phyloP scores from a whole-genome alignment of 495 filamentous ascomycete genomes.

The Trichoderma asperelloides region DNA sequence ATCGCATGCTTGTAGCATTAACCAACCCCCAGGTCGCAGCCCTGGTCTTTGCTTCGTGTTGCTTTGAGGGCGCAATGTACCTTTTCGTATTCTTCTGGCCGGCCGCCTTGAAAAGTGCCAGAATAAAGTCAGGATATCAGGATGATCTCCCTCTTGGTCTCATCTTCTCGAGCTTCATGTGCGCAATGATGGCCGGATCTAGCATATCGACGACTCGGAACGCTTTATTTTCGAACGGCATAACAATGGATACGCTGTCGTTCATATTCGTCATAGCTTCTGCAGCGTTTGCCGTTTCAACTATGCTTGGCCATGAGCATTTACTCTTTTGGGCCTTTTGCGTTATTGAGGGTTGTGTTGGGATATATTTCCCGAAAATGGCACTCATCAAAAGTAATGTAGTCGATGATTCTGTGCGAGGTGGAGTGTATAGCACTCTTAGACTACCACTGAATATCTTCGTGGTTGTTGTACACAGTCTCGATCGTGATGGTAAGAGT shows the following conservation, averaged over 20 bases:
- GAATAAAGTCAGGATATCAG: slow-evolving; percentile 10
- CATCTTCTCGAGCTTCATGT: slow-evolving; percentile 38
- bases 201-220: slow-evolving; percentile 17
- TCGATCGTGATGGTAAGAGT: slow-evolving; percentile 23
- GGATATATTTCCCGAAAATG: slow-evolving; percentile 37
- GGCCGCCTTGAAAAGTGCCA: slow-evolving; percentile 26
- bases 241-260: slow-evolving; percentile 17
- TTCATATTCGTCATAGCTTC: slow-evolving; percentile 15
- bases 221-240: slow-evolving; percentile 12
- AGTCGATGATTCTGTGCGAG: slow-evolving; percentile 28
- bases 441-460: slow-evolving; percentile 34
- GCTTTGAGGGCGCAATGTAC: slow-evolving; percentile 39
- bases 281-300: slow-evolving; percentile 20
- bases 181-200: slow-evolving; percentile 34
- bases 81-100: slow-evolving; percentile 39
- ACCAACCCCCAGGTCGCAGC: slow-evolving; percentile 20
- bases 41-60: slow-evolving; percentile 25
- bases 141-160: slow-evolving; percentile 30
- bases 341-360: slow-evolving; percentile 31
- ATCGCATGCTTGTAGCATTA: not conserved
- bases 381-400: slow-evolving; percentile 28
- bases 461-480: slow-evolving; percentile 27
- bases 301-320: slow-evolving; percentile 20
- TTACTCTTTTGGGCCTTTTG: slow-evolving; percentile 29
- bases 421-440: slow-evolving; percentile 31